Percentiles rank a stretch among this genome's conserved stretches.
These are phyloP conservation scores for Trichosporon faecale DNA, from an alignment of 1,284 basidiomycete genomes.

Conservation along the genomic window DNA sequence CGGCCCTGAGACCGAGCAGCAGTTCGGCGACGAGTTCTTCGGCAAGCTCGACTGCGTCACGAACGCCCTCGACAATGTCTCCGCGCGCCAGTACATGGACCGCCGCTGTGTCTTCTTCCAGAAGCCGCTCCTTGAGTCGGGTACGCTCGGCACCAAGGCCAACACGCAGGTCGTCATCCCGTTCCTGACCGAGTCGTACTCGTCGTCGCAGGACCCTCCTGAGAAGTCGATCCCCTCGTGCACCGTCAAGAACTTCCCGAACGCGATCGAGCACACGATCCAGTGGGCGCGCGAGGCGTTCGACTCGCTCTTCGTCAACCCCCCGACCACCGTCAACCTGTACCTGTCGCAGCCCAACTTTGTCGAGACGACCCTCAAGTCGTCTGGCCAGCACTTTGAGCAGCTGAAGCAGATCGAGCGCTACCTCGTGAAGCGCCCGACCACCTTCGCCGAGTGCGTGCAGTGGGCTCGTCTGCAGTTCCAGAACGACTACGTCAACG, in stretches of 20 bases:
- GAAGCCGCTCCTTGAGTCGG: constrained; percentile 95
- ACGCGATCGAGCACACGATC: constrained; percentile 98
- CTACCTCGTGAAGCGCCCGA: constrained; percentile 87
- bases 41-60: constrained; percentile 86
- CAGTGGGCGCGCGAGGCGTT: constrained; percentile 95
- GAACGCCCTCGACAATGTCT: constrained; percentile 98
- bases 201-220: constrained; percentile 97
- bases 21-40: constrained; percentile 90
- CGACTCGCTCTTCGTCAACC: constrained; percentile 90
- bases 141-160: constrained; percentile 97
- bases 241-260: constrained; percentile 99
- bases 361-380: constrained; percentile 84
- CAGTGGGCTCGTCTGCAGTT: constrained; percentile 95
- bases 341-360: constrained; percentile 97
- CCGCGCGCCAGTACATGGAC: constrained; percentile 98
- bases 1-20: constrained; percentile 87
- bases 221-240: constrained; percentile 98
- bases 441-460: constrained; percentile 97
- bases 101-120: constrained; percentile 95
- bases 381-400: constrained; percentile 83
- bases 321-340: constrained; percentile 88
- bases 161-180: constrained; percentile 97
- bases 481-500: constrained; percentile 90
- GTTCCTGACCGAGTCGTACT: constrained; percentile 94
- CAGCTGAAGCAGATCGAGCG: constrained; percentile 87